A percentile compares a stretch with the other conserved stretches of the same genome.
Conservation (phyloP, 2,329 filamentous ascomycete species). For the Aspergillus sp. region DNA sequence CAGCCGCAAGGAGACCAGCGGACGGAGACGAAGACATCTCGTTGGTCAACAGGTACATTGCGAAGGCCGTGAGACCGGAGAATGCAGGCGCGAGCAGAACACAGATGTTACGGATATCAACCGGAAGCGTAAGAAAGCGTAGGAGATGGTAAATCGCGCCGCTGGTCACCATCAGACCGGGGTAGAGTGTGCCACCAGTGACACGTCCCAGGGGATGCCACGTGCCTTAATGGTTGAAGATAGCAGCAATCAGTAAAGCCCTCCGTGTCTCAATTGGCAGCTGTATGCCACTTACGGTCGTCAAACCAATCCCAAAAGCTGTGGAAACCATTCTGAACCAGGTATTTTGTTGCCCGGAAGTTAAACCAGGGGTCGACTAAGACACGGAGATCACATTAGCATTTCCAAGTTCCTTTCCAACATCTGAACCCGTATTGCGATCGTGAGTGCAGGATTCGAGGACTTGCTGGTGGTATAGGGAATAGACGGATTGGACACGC, state of each 20-base stretch:
- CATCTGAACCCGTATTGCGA: background rate
- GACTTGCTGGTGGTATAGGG: background rate
- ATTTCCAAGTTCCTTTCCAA: background rate
- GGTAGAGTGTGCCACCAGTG: conserved; percentile 97
- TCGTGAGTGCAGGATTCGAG: conserved; percentile 1
- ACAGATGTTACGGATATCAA: conserved; percentile 98
- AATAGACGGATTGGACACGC: conserved; percentile 35
- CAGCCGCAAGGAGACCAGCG: conserved; percentile 85
- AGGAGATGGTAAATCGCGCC: conserved; percentile 93
- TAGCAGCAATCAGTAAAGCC: background rate
- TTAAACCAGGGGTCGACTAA: conserved; percentile 99
- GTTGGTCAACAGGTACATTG: conserved; percentile 88
- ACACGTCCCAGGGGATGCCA: conserved; percentile 98
- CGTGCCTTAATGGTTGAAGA: conserved; percentile 53
- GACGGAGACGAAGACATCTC: conserved; percentile 96
- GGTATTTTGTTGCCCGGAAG: conserved; percentile 95
- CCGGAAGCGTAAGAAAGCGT: conserved; percentile 77
- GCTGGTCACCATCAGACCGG: conserved; percentile 97
- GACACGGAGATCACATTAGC: conserved; percentile 16
- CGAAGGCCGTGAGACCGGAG: conserved; percentile 87
- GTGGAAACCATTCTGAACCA: conserved; percentile 94
- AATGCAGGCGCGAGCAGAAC: conserved; percentile 91
- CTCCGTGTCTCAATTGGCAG: background rate
- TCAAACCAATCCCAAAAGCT: conserved; percentile 99
- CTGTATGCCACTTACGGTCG: conserved; percentile 58